Evolutionary conservation across 2,329 filamentous ascomycete genomes (phyloP), one percentile per base, ranked within the genome.

Genomic region (Fusarium scirpi): DNA sequence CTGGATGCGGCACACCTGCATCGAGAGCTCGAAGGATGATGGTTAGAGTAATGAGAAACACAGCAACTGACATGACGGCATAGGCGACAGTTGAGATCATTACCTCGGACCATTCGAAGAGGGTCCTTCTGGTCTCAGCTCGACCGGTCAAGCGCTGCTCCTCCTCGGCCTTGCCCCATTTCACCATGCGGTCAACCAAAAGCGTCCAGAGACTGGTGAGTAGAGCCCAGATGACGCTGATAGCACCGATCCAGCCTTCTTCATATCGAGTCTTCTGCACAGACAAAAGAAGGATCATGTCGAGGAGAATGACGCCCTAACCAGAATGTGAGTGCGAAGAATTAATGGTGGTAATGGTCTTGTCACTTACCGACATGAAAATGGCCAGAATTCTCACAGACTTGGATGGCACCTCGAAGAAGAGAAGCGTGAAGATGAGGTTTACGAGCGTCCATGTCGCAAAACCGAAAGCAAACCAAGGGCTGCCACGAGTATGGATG

Each of bases 111-210:
- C 96, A 98, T 82, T 98, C 94, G 44, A 87, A 83, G 8, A 98
- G 80, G 0, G 94, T 92, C 29, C 94, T 90, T 25, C 94, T 89
- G 13, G 92, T 94, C 82, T 99, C 95, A 30, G 92, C 88, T 16
- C 95, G 91, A 13, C 96, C 96, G 1, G 95, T 98, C 22, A 98
- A 84, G 27, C 96, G 90, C 78, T 97, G 91, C 78, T 99, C 96
- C 79, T 98, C 96, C 75, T 98, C 94, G 2, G 85, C 86, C 81
- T 98, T 98, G 60, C 95, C 96, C 92, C 94, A 97, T 75, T 92
- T 87, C 11, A 99, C 96, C 7, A 92, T 90, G 49, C 91, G 87
- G 76, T 97, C 95, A 10, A 91, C 92, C 11, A 91, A 75, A 22
- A 98, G 84, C 25, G 92, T 92, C 89, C 94, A 98, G 5, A 92